A percentile compares a stretch with the other conserved stretches of the same genome.
Conservation (phyloP, 2,329 filamentous ascomycete genomes). For the Chaetothyriales sp. region DNA sequence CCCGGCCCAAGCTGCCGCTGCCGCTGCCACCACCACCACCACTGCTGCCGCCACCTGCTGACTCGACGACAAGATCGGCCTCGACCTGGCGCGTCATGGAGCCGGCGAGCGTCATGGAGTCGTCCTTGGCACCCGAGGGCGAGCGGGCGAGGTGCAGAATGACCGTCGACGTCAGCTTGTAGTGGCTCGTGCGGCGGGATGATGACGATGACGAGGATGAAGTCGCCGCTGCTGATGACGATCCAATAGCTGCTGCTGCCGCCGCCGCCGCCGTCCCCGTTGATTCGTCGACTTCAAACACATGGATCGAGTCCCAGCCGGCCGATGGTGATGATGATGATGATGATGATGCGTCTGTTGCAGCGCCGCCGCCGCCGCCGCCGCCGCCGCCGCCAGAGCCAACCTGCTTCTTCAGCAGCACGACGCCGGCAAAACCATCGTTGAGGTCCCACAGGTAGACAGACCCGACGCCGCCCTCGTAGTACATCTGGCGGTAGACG, state of each 20-base stretch:
- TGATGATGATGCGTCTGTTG: too few relatives aligned
- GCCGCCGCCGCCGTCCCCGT: too few relatives aligned
- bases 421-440: constrained; percentile 91
- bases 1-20: constrained; percentile 32
- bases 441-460: constrained; percentile 98
- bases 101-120: constrained; percentile 67
- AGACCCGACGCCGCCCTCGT: constrained; percentile 89
- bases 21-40: neutral
- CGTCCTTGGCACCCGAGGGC: neutral
- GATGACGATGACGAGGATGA: constrained; percentile 37
- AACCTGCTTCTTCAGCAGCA: constrained; percentile 81
- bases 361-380: constrained; percentile 33
- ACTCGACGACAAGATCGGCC: constrained; percentile 70
- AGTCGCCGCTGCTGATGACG: neutral
- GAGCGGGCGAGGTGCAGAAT: constrained; percentile 68
- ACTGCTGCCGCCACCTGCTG: constrained; percentile 2
- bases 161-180: constrained; percentile 94
- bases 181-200: constrained; percentile 59
- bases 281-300: constrained; percentile 80
- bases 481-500: constrained; percentile 80
- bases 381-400: constrained; percentile 19
- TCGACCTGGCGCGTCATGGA: constrained; percentile 98
- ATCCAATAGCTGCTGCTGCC: too few relatives aligned
- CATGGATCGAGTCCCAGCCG: constrained; percentile 96
- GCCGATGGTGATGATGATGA: constrained; percentile 37